Evolutionary conservation across 2,329 filamentous ascomycete genomes (phyloP), one percentile per base, ranked within the genome.

Genomic region (Mollisiaceae sp.): DNA sequence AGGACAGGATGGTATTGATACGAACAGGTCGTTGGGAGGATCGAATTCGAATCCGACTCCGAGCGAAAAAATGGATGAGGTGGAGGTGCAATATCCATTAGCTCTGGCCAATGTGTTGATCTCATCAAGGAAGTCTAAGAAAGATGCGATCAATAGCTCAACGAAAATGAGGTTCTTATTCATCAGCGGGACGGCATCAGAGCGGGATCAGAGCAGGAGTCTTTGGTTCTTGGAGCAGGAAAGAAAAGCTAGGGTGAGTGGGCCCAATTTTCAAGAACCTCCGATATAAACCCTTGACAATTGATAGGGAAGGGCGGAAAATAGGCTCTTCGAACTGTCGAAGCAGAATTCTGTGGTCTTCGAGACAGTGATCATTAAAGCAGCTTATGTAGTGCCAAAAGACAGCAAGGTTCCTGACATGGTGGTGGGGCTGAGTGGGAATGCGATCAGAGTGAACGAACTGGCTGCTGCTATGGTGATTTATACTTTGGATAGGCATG

Each of bases 81-180:
- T 66, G 47, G 64, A 66, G 12, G 45, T 66, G n/a, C 60, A 66
- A 43, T 66, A 63, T 45, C 60, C 64, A 4, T n/a, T 59, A 27
- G 39, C 56, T 54, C 47, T 63, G 18, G 60, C 62, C 12, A 59
- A 45, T 24, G 56, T 54, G 18, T 18, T 66, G 27, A 20, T 66
- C 4, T 45, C 59, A 5, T 27, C 24, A 15, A 58, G 32, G 12
- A 50, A 24, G 14, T 38, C 12, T 38, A 20, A 18, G 15, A 59
- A 56, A 15, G 24, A 39, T 20, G 67, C 38, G 74, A 69, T 55
- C 11, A 14, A 32, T 24, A 15, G 27, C 27, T 15, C 41, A 8
- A 15, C 45, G 20, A 64, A 83, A 11, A 63, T 73, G 11, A 74
- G 78, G 24, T 82, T 82, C 64, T 72, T 78, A 0, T 82, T 82